Conservation (phyloP, 345 rosid species). For the Bretschneidera sinensis region DNA sequence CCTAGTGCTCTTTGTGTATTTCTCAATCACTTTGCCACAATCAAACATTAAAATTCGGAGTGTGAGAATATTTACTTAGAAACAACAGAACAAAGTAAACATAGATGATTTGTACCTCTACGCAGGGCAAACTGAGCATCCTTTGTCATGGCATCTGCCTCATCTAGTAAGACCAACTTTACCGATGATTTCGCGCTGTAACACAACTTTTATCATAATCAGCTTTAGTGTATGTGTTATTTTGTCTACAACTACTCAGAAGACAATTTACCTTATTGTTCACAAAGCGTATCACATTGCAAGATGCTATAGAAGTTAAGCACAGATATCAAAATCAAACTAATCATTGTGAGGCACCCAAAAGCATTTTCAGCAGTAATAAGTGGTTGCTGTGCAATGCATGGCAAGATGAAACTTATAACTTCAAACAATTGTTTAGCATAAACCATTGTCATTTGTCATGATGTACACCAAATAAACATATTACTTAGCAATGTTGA, state of each 20-base stretch:
- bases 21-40: conserved; percentile 72
- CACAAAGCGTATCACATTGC: neutral
- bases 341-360: neutral
- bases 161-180: conserved; percentile 89
- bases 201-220: neutral
- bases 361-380: neutral
- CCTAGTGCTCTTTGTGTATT: conserved; percentile 90
- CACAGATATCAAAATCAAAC: neutral
- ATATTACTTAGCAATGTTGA: no score
- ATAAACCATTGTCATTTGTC: neutral
- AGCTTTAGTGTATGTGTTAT: neutral
- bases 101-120: conserved; percentile 43
- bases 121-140: conserved; percentile 99
- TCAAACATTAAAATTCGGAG: conserved; percentile 17
- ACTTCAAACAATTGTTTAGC: no score
- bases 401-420: neutral
- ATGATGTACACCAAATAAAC: neutral
- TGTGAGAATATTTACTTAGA: conserved; percentile 3
- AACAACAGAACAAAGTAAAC: conserved; percentile 3
- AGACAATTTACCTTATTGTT: neutral
- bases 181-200: conserved; percentile 63
- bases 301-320: neutral
- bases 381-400: neutral
- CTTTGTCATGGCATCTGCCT: conserved; percentile 98
- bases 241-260: neutral